Conservation (phyloP, 306 rosid species). For the Clitoria ternatea region DNA sequence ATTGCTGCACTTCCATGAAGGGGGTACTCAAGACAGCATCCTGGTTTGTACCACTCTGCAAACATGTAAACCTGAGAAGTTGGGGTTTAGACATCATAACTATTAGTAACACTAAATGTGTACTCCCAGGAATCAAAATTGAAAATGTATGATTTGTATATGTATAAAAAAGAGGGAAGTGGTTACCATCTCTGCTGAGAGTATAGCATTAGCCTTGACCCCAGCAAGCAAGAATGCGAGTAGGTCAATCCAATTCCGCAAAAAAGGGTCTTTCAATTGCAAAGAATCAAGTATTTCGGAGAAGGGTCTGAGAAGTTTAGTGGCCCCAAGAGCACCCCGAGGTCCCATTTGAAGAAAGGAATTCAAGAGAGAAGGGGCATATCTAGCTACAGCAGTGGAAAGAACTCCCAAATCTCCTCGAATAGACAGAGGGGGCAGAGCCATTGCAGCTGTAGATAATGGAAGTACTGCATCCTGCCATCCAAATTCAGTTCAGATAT, state of each 20-base stretch:
- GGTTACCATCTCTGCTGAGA: conserved; percentile 93
- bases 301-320: conserved; percentile 83
- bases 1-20: conserved; percentile 71
- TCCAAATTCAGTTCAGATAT: too few species aligned
- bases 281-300: conserved; percentile 75
- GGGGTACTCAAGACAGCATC: conserved; percentile 88
- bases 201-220: conserved; percentile 71
- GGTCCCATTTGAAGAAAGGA: conserved; percentile 90
- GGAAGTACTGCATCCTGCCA: conserved; percentile 86
- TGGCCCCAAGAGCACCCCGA: conserved; percentile 72
- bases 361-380: conserved; percentile 73
- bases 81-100: conserved; percentile 6
- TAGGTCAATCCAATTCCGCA: conserved; percentile 85
- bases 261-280: conserved; percentile 70
- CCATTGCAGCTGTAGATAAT: conserved; percentile 85
- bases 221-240: conserved; percentile 95
- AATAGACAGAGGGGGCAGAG: conserved; percentile 88
- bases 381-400: conserved; percentile 91
- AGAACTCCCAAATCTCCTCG: conserved; percentile 86
- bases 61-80: conserved; percentile 78
- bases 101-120: not conserved
- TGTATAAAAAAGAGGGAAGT: not conserved
- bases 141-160: not conserved
- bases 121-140: not conserved
- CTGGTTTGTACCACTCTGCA: conserved; percentile 98